Percentiles rank a stretch among this genome's conserved stretches.
phyloP scores from a whole-genome alignment of 176 grass and related monocot genomes.

The Zoysia pacifica region DNA sequence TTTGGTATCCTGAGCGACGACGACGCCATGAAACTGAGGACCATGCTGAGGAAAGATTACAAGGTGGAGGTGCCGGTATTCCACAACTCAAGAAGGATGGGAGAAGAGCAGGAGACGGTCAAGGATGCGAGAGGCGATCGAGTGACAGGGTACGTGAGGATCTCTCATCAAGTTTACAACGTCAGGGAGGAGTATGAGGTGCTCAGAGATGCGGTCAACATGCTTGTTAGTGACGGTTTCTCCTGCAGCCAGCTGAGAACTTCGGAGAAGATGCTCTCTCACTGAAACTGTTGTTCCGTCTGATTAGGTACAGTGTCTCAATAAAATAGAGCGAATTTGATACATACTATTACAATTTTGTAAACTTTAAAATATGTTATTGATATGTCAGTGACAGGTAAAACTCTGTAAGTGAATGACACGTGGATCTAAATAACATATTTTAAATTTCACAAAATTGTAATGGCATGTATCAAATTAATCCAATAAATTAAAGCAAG shows the following conservation, averaged over 20 bases:
- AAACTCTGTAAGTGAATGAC: too few relatives aligned
- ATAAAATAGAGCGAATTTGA: too few relatives aligned
- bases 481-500: too few relatives aligned
- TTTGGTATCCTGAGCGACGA: constrained; percentile 57
- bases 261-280: constrained; percentile 41
- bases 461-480: too few relatives aligned
- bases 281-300: background rate
- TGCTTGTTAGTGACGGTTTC: constrained; percentile 82
- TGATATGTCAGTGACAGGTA: too few relatives aligned
- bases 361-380: too few relatives aligned
- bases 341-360: too few relatives aligned
- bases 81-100: constrained; percentile 55
- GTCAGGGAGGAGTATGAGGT: constrained; percentile 73
- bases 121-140: constrained; percentile 36
- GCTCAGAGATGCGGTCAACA: constrained; percentile 74
- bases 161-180: constrained; percentile 98
- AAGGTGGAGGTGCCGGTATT: constrained; percentile 88
- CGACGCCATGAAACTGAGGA: constrained; percentile 64
- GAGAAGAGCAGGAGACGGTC: constrained; percentile 34
- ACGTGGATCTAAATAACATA: too few relatives aligned
- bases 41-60: constrained; percentile 68
- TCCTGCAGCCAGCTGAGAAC: constrained; percentile 57
- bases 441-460: too few relatives aligned
- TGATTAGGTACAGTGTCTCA: background rate
- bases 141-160: constrained; percentile 79